Base-by-base conservation (phyloP, 352 stramenopile species). In the Pythium brachiatum region DNA sequence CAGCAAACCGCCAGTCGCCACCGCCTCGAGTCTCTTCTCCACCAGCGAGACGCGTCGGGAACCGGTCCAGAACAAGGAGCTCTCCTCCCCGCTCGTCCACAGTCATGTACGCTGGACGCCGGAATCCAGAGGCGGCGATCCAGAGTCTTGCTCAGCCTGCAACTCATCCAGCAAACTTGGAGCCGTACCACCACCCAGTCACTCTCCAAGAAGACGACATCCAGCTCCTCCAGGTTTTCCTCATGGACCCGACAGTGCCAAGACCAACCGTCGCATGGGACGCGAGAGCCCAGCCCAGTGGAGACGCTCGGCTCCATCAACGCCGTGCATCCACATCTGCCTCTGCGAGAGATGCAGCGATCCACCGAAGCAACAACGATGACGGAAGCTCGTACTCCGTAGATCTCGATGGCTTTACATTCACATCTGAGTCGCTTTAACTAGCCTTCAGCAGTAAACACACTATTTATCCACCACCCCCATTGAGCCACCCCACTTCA, bases 121-220 rank as follows among this genome's bases (percentile, higher is more conserved):
- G 18, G 20, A 27, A 25, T n/a, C 18, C 32, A 2, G 32, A 62
- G 13, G 8, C 26, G 8, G 20, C n/a, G 16, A 8, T n/a, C 2
- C 20, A 12, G 4, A 27, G 15, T 21, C 7, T 48, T 20, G 26
- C 25, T n/a, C 41, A 25, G 41, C 39, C 27, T 4, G 18, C 52
- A 15, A 27, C 21, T 4, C 27, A 47, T 15, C 26, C 34, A 1
- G 13, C 52, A 21, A 27, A 39, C 29, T 23, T 68, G 27, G 62
- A 68, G 29, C 62, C 62, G 9, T 68, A 60, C 54, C 46, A 62
- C 46, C 62, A 63, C 62, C 62, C 62, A 3, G 62, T 68, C 23
- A 54, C 62, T 7, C 54, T 68, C 4, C 54, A 68, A 36, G 54
- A 62, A 50, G 55, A 53, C 31, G 62, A 68, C 36, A 54, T 68